Conservation (phyloP, 2,329 filamentous ascomycete genomes). For the Rutstroemia sp. region DNA sequence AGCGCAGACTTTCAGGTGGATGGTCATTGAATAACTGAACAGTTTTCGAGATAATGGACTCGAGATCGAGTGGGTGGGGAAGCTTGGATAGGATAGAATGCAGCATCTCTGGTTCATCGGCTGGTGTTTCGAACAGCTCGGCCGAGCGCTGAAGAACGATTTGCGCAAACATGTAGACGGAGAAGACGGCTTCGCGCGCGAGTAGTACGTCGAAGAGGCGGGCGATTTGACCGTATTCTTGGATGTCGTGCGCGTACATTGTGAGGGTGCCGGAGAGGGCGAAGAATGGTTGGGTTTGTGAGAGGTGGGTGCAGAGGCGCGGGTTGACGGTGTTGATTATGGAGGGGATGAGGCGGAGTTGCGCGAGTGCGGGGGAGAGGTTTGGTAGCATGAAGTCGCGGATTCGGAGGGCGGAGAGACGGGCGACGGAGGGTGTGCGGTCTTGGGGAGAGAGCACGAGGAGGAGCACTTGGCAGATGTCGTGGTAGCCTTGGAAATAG, state of each 20-base stretch:
- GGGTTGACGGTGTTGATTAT: constrained; percentile 69
- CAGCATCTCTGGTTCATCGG: constrained; percentile 85
- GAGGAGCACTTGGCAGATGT: constrained; percentile 93
- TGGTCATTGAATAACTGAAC: constrained; percentile 53
- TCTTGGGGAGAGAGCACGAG: constrained; percentile 65
- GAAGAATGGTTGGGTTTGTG: constrained; percentile 77
- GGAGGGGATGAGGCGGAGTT: constrained; percentile 80
- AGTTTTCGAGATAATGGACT: constrained; percentile 63
- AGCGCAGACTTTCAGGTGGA: constrained; percentile 65
- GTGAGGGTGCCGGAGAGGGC: constrained; percentile 90
- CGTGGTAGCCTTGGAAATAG: constrained; percentile 98
- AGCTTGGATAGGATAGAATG: constrained; percentile 83
- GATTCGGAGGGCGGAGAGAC: constrained; percentile 84
- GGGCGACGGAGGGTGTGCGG: constrained; percentile 59
- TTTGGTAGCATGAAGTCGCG: constrained; percentile 96
- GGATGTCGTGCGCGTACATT: constrained; percentile 93
- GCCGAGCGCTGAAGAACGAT: constrained; percentile 74
- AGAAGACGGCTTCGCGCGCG: constrained; percentile 78
- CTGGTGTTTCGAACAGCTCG: constrained; percentile 77
- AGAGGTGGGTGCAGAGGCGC: constrained; percentile 66
- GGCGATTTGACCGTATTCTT: constrained; percentile 80
- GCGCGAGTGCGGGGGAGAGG: constrained; percentile 70
- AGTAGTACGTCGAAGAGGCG: constrained; percentile 89
- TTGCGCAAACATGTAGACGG: constrained; percentile 85
- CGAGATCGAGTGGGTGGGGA: constrained; percentile 72